Base-by-base conservation (phyloP, 2,329 filamentous ascomycete genomes). In the Ophiocordyceps camponoti-rufipedis region DNA sequence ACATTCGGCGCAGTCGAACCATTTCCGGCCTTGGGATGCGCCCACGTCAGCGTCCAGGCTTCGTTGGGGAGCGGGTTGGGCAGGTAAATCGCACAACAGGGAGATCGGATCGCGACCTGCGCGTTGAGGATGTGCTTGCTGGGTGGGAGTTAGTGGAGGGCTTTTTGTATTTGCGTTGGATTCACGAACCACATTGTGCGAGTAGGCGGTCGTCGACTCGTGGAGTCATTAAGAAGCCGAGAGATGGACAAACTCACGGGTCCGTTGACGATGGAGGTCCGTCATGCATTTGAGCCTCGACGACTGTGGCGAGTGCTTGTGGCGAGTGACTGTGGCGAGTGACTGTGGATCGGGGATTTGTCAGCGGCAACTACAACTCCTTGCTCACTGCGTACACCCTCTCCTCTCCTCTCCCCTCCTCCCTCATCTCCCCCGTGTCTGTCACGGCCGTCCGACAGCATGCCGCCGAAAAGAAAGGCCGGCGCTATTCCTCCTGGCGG, bases 81-180 rank as follows among this genome's bases (percentile, higher is more conserved):
- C 14, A 16, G 7, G 5, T 2, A 9, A 14, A 35, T 65, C 79
- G 56, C 75, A 89, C 91, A 98, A 72, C 91, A 98, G 50, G 88
- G 85, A 47, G 88, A 91, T 56, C 91, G 85, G 67, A 98, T 93
- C 47, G 89, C 72, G 58, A 98, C 91, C 68, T 98, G 91, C 51
- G 89, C 91, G 71, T 98, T 98, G 63, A 98, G 80, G 58, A 98
- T 72, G 70, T 98, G 91, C 74, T 96, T 96, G 72, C 91, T 95
- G 55, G 6, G 4, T 1, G 18, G 8, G 28, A 6, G 18, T 23
- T 2, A 29, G 28, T 28, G 28, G 19, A 8, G 28, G 12, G 12
- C n/a, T 28, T 29, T 7, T 6, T 7, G 5, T 28, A 13, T 28
- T n/a, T 5, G 35, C 9, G 14, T 5, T 16, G 9, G 14, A 14